Evolutionary conservation across 805 yeast species (phyloP), one percentile per base, ranked within the genome.

Genomic region (Suhomyces canberraensis): DNA sequence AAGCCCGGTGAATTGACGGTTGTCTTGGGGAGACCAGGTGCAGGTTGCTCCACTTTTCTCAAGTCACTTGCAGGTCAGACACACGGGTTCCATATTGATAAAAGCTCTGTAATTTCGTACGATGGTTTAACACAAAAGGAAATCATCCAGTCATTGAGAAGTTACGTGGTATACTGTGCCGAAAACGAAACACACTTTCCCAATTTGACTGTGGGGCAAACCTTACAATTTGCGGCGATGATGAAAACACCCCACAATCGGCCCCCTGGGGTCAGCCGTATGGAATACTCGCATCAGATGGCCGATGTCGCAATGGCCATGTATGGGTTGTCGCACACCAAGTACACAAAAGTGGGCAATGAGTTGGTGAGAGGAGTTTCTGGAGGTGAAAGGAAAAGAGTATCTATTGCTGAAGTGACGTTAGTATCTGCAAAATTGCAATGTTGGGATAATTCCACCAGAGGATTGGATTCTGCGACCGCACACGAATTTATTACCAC

Each of bases 11-110:
- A 79, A 42, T 62, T 82, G 31, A 73, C 83, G 6, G 83, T 82
- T 33, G 88, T 84, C 8, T 64, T 84, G 31, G 91, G 93, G 39
- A 74, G 90, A 58, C 91, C 91, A 1, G 91, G 91, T 51, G 77
- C 87, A n/a, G 88, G 89, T 45, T 81, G 88, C 56, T 73, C 86
- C 3, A 80, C 88, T 0, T 61, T 81, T 33, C 63, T 81, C 48
- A 80, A 80, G 47, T 72, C 84, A 3, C 64, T 83, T 45, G 77
- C 88, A 9, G 81, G 79, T 21, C 75, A 78, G 36, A 76, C 84
- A 5, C 74, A 76, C 50, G 86, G 86, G 42, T 78, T 76, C 54
- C 53, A 71, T 21, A 48, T 80, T 21, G 76, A 66, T 25, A 40
- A 56, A 27, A 71, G 68, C 21, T 69, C 84, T 1, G 44, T 46